These are phyloP conservation scores for Gautieria morchelliformis DNA, from an alignment of 768 basidiomycete genomes.

Conservation along the genomic window DNA sequence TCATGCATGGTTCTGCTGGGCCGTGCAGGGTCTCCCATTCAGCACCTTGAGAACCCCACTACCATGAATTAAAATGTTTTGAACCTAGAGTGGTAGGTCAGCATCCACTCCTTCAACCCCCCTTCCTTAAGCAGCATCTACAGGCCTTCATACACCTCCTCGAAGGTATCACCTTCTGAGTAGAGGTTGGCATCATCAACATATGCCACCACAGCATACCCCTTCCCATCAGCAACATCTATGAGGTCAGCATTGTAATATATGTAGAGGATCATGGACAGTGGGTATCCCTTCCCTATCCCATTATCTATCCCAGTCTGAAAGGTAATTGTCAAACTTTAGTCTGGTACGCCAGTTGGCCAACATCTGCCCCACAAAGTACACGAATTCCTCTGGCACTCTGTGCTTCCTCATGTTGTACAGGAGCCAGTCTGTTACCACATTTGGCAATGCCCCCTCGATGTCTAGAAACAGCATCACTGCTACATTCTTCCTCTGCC, in stretches of 20 bases:
- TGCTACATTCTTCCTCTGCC: slow-evolving; percentile 16
- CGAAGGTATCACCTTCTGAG: slow-evolving; percentile 8
- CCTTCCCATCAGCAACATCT: slow-evolving; percentile 7
- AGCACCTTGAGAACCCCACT: too few relatives aligned
- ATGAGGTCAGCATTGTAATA: slow-evolving; percentile 18
- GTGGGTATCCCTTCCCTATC: slow-evolving; percentile 20
- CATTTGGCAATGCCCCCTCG: slow-evolving; percentile 20
- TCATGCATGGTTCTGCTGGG: too few relatives aligned
- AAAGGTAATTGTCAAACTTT: slow-evolving; percentile 19
- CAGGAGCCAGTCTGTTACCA: slow-evolving; percentile 10
- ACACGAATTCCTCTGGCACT: slow-evolving; percentile 17
- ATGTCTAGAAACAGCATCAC: slow-evolving; percentile 22
- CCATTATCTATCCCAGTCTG: slow-evolving; percentile 14
- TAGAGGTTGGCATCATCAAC: not conserved
- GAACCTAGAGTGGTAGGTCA: too few relatives aligned
- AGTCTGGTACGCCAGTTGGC: slow-evolving; percentile 14
- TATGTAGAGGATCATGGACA: slow-evolving; percentile 18
- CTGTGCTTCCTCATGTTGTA: slow-evolving; percentile 16
- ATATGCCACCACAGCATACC: slow-evolving; percentile 13
- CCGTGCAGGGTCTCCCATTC: too few relatives aligned
- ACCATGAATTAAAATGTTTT: too few relatives aligned
- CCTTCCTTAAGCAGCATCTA: too few relatives aligned
- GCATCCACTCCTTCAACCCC: too few relatives aligned
- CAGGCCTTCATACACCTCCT: not conserved
- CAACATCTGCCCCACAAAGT: slow-evolving; percentile 13